These are phyloP conservation scores for Geotrichum carabidarum DNA, from an alignment of 1,139 yeast species.

Conservation along the genomic window DNA sequence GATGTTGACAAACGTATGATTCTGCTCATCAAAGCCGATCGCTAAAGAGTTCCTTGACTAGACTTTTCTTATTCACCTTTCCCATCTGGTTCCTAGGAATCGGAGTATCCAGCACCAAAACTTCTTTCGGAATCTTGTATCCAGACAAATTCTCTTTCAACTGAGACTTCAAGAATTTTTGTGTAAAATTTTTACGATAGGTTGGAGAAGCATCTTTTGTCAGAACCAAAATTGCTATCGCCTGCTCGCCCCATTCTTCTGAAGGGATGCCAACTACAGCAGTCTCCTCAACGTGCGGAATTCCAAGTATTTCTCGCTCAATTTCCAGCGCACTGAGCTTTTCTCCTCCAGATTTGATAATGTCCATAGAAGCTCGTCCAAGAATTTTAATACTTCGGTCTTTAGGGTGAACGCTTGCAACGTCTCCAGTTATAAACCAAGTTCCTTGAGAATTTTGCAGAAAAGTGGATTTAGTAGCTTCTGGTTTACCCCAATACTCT, in stretches of 20 bases:
- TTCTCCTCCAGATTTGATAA: conserved; percentile 39
- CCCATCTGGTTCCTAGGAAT: conserved; percentile 39
- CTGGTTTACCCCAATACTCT: conserved; percentile 35
- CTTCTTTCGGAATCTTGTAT: conserved; percentile 34
- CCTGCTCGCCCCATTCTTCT: conserved; percentile 39
- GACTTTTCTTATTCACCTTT: conserved; percentile 35
- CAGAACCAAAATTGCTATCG: conserved; percentile 35
- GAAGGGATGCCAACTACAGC: conserved; percentile 37
- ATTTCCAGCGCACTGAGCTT: conserved; percentile 39
- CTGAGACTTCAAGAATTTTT: conserved; percentile 28
- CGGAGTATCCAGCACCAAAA: conserved; percentile 19
- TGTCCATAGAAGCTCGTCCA: conserved; percentile 40
- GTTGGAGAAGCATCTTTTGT: conserved; percentile 17
- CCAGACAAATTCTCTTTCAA: conserved; percentile 30
- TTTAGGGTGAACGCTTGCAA: conserved; percentile 33
- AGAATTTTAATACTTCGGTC: conserved; percentile 33
- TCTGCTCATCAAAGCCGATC: background rate
- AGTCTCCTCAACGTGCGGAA: conserved; percentile 33
- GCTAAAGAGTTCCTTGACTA: conserved; percentile 27
- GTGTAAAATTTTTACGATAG: conserved; percentile 18
- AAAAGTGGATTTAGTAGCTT: conserved; percentile 35
- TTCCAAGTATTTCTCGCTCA: conserved; percentile 37
- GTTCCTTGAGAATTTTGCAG: conserved; percentile 22
- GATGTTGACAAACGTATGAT: no score
- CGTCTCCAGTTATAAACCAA: conserved; percentile 41